Percentiles rank a stretch among this genome's conserved stretches.
Evolutionary conservation across 2,329 filamentous ascomycete genomes (phyloP).

Genomic region (Fusarium secorum): DNA sequence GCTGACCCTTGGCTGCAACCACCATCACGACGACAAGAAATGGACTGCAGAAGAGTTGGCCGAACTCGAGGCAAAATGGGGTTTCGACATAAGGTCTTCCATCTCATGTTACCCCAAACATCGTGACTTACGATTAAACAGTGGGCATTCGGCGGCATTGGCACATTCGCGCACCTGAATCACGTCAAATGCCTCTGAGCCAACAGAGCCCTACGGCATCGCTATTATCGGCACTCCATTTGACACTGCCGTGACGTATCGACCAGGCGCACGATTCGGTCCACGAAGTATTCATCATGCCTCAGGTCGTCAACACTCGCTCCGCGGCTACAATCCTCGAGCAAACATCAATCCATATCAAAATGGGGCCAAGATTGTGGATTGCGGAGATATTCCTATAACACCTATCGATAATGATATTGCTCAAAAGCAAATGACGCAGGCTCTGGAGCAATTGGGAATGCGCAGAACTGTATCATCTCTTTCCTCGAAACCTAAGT

Average conservation of each 20-base stretch:
- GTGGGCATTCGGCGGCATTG: constrained; percentile 73
- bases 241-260: constrained; percentile 75
- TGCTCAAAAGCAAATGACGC: constrained; percentile 83
- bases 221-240: constrained; percentile 77
- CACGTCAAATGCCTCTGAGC: constrained; percentile 73
- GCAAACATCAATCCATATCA: constrained; percentile 85
- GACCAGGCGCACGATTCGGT: constrained; percentile 74
- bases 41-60: constrained; percentile 60
- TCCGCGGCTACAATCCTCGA: constrained; percentile 80
- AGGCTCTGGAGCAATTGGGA: constrained; percentile 76
- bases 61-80: constrained; percentile 65
- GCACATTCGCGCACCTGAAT: constrained; percentile 76
- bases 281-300: constrained; percentile 87
- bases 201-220: constrained; percentile 71
- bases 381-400: constrained; percentile 90
- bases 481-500: constrained; percentile 55
- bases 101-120: fast-evolving
- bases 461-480: constrained; percentile 49
- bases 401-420: constrained; percentile 86
- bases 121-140: constrained; percentile 6
- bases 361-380: constrained; percentile 80
- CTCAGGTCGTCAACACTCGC: constrained; percentile 79
- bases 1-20: constrained; percentile 39
- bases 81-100: constrained; percentile 56
- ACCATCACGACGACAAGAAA: constrained; percentile 49